These are phyloP conservation scores for Phialophora macrospora DNA, from an alignment of 2,329 filamentous ascomycete species.

Conservation along the genomic window DNA sequence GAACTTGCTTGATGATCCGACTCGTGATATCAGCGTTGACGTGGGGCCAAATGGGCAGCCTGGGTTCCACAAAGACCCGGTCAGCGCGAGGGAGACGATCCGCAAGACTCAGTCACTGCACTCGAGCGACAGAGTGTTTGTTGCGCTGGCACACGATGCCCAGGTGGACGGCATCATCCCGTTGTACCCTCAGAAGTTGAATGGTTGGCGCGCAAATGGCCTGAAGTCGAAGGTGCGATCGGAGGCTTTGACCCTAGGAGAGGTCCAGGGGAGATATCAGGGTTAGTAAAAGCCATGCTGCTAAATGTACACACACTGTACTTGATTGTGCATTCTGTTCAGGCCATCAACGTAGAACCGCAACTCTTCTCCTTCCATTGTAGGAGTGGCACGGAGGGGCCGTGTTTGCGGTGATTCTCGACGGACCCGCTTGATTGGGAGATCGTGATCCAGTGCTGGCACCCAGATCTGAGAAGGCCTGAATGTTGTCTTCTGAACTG, in stretches of 20 bases:
- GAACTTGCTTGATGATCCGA: constrained; percentile 13
- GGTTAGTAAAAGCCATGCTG: not conserved
- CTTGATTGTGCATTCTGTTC: not conserved
- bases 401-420: not conserved
- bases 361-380: not conserved
- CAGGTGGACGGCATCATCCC: constrained; percentile 21
- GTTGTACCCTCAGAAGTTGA: constrained; percentile 19
- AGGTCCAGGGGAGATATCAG: constrained; percentile 21
- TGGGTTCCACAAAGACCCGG: constrained; percentile 23
- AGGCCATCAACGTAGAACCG: not conserved
- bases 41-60: constrained; percentile 28
- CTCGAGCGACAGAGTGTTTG: constrained; percentile 14
- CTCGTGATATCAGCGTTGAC: constrained; percentile 23
- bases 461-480: not conserved
- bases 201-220: constrained; percentile 19
- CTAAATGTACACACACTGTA: not conserved
- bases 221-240: constrained; percentile 14
- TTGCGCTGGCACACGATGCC: constrained; percentile 24
- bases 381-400: not conserved
- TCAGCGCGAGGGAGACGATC: constrained; percentile 15
- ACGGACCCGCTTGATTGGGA: not conserved
- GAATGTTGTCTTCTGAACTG: not conserved
- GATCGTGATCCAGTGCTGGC: not conserved
- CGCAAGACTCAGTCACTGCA: constrained; percentile 15
- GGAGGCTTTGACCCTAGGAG: constrained; percentile 17